A percentile compares a stretch with the other conserved stretches of the same genome.
These are phyloP conservation scores for Aspergillus sclerotialis DNA, from an alignment of 2,329 filamentous ascomycete genomes.

Conservation along the genomic window DNA sequence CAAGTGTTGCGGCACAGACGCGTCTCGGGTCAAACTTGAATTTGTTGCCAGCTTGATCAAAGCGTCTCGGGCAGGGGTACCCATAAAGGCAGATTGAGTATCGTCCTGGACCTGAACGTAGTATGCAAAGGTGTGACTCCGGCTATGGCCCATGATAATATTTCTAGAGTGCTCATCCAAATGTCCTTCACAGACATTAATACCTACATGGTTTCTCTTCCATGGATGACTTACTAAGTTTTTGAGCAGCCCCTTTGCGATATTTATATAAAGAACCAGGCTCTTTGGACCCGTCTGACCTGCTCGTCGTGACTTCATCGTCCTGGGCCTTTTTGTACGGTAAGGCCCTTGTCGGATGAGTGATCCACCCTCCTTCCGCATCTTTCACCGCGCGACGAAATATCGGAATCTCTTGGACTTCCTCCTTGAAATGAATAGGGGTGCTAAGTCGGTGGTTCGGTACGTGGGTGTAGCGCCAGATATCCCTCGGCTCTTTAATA, in stretches of 20 bases:
- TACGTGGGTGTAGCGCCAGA: slow-evolving; percentile 13
- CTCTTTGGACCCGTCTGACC: slow-evolving; percentile 6
- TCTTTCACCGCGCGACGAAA: slow-evolving; percentile 8
- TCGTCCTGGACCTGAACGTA: slow-evolving; percentile 7
- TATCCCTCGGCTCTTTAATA: slow-evolving; percentile 13
- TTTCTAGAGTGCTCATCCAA: slow-evolving; percentile 8
- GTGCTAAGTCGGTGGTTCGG: slow-evolving; percentile 15
- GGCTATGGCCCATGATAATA: slow-evolving; percentile 8
- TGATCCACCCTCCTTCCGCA: slow-evolving; percentile 4
- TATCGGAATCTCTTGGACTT: slow-evolving; percentile 10
- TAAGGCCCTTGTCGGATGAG: slow-evolving; percentile 6
- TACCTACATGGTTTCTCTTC: slow-evolving; percentile 1
- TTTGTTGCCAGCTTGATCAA: slow-evolving; percentile 6
- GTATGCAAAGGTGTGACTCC: slow-evolving; percentile 4
- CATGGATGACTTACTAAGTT: slow-evolving; percentile 4
- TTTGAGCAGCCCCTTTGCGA: slow-evolving; percentile 11
- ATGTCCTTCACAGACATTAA: slow-evolving; percentile 5
- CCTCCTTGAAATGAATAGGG: slow-evolving; percentile 16
- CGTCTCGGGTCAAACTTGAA: slow-evolving; percentile 7
- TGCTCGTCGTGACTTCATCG: slow-evolving; percentile 7
- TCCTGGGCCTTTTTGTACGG: slow-evolving; percentile 7
- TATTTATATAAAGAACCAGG: slow-evolving; percentile 13
- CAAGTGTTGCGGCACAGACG: slow-evolving; percentile 6
- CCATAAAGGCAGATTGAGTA: slow-evolving; percentile 8
- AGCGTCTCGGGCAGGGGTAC: slow-evolving; percentile 5